Evolutionary conservation across 768 basidiomycete genomes (phyloP).

Genomic region (Pleurotus tuoliensis): DNA sequence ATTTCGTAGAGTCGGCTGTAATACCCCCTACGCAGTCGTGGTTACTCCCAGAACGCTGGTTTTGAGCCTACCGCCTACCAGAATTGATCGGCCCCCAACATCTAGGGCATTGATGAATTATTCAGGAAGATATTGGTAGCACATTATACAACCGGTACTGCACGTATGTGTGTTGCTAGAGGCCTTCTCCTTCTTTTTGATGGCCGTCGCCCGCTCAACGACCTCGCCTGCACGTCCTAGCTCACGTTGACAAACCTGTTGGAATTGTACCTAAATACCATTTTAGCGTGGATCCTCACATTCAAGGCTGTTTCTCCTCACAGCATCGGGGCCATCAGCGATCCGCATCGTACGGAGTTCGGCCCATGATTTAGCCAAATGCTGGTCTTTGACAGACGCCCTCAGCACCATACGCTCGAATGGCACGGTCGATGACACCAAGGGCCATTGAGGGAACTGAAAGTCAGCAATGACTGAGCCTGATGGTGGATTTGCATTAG

Average conservation of each 20-base stretch:
- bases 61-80: too few species aligned
- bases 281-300: too few species aligned
- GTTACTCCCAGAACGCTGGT: too few species aligned
- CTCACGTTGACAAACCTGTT: conserved; percentile 91
- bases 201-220: conserved; percentile 46
- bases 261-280: conserved; percentile 72
- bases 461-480: conserved; percentile 86
- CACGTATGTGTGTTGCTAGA: too few species aligned
- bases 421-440: conserved; percentile 88
- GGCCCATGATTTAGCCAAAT: conserved; percentile 75
- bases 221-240: conserved; percentile 71
- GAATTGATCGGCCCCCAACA: too few species aligned
- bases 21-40: too few species aligned
- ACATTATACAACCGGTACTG: too few species aligned
- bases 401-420: conserved; percentile 95
- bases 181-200: conserved; percentile 60
- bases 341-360: conserved; percentile 82
- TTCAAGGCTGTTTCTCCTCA: conserved; percentile 22
- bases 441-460: conserved; percentile 92
- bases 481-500: conserved; percentile 20
- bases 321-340: conserved; percentile 87
- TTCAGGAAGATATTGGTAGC: too few species aligned
- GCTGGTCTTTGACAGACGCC: conserved; percentile 87
- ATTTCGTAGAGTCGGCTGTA: too few species aligned
- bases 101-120: too few species aligned